phyloP scores from a whole-genome alignment of 2,329 filamentous ascomycete genomes.

The Lachnellula occidentalis region DNA sequence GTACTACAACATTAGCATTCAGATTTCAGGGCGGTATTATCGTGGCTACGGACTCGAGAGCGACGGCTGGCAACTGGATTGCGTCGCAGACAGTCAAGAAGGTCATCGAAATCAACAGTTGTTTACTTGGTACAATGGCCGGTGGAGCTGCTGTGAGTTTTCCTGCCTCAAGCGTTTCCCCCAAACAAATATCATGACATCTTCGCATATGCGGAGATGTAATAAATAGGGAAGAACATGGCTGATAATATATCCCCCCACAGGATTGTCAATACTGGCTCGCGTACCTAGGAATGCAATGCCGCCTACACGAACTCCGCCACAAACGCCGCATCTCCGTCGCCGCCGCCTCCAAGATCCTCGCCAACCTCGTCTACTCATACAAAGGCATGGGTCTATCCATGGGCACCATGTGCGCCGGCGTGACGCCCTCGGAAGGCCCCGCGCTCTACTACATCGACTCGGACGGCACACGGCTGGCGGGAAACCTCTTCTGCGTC shows the following conservation, averaged over 20 bases:
- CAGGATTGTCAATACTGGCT: slow-evolving; percentile 99
- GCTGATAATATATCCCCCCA: background rate
- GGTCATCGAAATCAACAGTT: slow-evolving; percentile 97
- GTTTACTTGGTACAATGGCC: slow-evolving; percentile 94
- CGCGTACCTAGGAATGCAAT: slow-evolving; percentile 97
- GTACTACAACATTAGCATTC: slow-evolving; percentile 96
- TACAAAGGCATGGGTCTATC: slow-evolving; percentile 99
- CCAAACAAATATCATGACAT: background rate
- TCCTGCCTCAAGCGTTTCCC: background rate
- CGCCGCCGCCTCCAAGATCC: slow-evolving; percentile 94
- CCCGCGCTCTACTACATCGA: slow-evolving; percentile 99
- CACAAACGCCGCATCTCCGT: slow-evolving; percentile 99
- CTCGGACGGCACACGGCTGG: slow-evolving; percentile 85
- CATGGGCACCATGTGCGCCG: slow-evolving; percentile 99
- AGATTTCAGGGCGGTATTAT: slow-evolving; percentile 98
- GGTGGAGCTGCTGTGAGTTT: slow-evolving; percentile 79
- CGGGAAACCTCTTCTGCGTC: slow-evolving; percentile 96
- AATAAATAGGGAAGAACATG: background rate
- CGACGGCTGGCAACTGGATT: slow-evolving; percentile 98
- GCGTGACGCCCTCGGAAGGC: slow-evolving; percentile 90
- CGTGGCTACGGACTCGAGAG: slow-evolving; percentile 94
- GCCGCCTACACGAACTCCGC: slow-evolving; percentile 95
- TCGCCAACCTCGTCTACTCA: slow-evolving; percentile 94
- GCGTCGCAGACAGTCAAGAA: slow-evolving; percentile 99
- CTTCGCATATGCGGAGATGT: background rate